phyloP scores from a whole-genome alignment of 768 basidiomycete species.

The Chalciporus pseudorubinellus region DNA sequence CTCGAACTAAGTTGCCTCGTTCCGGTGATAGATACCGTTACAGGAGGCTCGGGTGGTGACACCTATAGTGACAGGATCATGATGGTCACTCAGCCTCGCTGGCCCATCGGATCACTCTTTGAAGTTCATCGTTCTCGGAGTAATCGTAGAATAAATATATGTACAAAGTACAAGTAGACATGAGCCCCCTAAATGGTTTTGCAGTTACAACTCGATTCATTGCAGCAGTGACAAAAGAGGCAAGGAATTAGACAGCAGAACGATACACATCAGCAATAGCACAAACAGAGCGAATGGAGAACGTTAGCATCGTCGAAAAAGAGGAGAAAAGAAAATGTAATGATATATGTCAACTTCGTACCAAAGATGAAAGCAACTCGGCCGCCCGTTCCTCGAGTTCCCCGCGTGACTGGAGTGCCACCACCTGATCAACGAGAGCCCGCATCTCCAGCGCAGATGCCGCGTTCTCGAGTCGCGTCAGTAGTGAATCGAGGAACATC shows the following conservation, averaged over 20 bases:
- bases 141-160: not conserved
- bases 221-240: not conserved
- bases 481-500: slow-evolving; percentile 71
- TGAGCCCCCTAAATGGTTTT: not conserved
- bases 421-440: slow-evolving; percentile 20
- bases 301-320: not conserved
- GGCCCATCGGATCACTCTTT: no score
- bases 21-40: no score
- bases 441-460: slow-evolving; percentile 33
- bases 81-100: no score
- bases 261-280: not conserved
- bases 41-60: no score
- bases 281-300: not conserved
- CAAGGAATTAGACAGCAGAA: not conserved
- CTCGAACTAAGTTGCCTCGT: no score
- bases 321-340: not conserved
- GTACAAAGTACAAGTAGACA: not conserved
- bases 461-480: slow-evolving; percentile 75
- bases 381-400: slow-evolving; percentile 50
- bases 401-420: slow-evolving; percentile 35
- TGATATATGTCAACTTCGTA: slow-evolving; percentile 14
- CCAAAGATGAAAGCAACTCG: slow-evolving; percentile 40
- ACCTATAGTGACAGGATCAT: no score
- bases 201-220: not conserved
- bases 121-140: no score